Conservation (phyloP, 2,329 filamentous ascomycete species). For the Paraphoma chrysanthemicola region DNA sequence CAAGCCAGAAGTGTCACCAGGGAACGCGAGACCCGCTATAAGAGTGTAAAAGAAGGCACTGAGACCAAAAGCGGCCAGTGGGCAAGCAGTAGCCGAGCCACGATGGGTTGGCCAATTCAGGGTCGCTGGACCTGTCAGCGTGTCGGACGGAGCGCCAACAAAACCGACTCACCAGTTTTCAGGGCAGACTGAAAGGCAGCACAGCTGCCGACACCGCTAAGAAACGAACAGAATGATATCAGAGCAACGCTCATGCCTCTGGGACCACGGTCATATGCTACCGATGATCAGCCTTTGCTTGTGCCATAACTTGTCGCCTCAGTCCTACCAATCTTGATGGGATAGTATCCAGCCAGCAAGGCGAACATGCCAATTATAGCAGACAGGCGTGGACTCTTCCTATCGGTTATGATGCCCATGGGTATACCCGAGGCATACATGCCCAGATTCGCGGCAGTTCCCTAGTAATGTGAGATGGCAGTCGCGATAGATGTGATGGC, state of each 20-base stretch:
- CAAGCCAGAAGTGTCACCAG: conserved; percentile 82
- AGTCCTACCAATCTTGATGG: conserved; percentile 67
- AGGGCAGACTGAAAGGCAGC: conserved; percentile 88
- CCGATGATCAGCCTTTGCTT: conserved; percentile 32
- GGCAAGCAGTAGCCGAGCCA: conserved; percentile 93
- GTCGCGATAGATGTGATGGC: neutral
- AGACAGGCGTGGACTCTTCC: conserved; percentile 78
- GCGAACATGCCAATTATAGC: conserved; percentile 76
- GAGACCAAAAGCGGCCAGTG: conserved; percentile 88
- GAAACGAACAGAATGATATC: conserved; percentile 82
- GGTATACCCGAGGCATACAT: conserved; percentile 95
- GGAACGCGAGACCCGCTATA: conserved; percentile 77
- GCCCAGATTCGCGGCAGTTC: conserved; percentile 81
- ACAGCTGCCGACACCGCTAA: conserved; percentile 88
- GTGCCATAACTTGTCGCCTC: neutral
- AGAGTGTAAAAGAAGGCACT: conserved; percentile 96
- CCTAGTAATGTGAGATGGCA: conserved; percentile 45
- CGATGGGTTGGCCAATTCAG: conserved; percentile 91
- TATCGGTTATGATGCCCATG: conserved; percentile 85
- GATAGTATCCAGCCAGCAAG: conserved; percentile 83
- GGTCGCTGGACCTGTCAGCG: conserved; percentile 65
- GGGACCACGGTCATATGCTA: conserved; percentile 74
- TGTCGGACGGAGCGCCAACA: too few species aligned
- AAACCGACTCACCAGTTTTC: conserved; percentile 65
- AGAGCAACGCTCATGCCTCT: conserved; percentile 62